Percentiles rank a stretch among this genome's conserved stretches.
Conservation (phyloP, 257 asterid genomes). For the Solanum clarkiae region DNA sequence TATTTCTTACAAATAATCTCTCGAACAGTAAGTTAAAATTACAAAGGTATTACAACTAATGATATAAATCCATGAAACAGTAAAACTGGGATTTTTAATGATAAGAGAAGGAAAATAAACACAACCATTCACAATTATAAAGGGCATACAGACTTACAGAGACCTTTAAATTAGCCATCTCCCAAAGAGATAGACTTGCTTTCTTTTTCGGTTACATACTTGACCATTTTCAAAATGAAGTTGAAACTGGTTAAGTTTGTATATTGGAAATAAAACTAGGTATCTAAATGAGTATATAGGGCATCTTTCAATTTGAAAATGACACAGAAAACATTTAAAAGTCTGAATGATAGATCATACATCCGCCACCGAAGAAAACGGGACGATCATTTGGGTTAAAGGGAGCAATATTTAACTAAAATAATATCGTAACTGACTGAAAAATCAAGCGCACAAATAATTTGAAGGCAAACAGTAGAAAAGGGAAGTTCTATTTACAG, state of each 20-base stretch:
- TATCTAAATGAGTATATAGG: neutral
- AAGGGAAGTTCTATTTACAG: slow-evolving; percentile 27
- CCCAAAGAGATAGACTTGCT: neutral
- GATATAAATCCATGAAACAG: too few relatives aligned
- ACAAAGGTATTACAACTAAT: neutral
- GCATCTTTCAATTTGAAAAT: neutral
- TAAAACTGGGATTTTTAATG: neutral
- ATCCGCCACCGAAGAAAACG: neutral
- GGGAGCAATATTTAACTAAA: neutral
- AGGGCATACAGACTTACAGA: neutral
- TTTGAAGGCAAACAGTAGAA: neutral
- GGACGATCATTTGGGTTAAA: neutral
- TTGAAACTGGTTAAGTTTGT: neutral
- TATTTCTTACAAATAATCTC: neutral
- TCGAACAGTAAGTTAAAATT: neutral
- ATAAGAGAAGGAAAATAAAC: neutral
- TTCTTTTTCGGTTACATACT: neutral
- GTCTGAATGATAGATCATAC: neutral
- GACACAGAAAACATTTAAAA: neutral
- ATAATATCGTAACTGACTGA: neutral
- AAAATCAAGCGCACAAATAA: neutral
- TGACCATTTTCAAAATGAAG: neutral
- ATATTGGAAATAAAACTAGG: neutral
- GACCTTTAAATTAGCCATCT: neutral
- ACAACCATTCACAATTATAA: neutral